Evolutionary conservation across 1,284 basidiomycete species (phyloP).

Genomic region (Anthracocystis setariae): DNA sequence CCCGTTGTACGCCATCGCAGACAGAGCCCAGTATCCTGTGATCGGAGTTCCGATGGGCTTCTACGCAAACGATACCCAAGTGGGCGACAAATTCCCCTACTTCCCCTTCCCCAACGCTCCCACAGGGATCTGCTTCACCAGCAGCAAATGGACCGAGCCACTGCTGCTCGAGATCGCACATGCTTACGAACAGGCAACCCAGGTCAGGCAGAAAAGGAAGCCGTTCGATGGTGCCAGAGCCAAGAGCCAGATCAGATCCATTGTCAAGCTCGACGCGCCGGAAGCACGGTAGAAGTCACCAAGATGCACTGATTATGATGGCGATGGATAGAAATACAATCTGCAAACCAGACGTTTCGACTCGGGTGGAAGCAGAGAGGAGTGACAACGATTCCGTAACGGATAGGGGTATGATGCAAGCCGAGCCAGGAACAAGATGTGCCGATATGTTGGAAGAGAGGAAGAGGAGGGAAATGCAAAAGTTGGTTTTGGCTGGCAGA

Average conservation of each 20-base stretch:
- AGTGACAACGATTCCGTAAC: too few species aligned
- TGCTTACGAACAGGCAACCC: conserved; percentile 76
- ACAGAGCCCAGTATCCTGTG: conserved; percentile 32
- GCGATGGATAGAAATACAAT: background rate
- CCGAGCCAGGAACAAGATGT: too few species aligned
- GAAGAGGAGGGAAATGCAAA: background rate
- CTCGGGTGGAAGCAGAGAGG: background rate
- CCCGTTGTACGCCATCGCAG: conserved; percentile 25
- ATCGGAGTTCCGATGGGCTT: conserved; percentile 41
- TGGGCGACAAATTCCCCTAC: conserved; percentile 16
- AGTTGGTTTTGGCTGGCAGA: background rate
- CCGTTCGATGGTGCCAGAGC: conserved; percentile 75
- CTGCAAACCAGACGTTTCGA: background rate
- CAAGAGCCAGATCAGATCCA: conserved; percentile 73
- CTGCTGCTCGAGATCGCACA: conserved; percentile 74
- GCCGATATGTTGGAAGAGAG: background rate
- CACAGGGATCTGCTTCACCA: conserved; percentile 75
- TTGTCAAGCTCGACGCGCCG: conserved; percentile 58
- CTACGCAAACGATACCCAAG: conserved; percentile 22
- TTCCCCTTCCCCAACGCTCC: conserved; percentile 67
- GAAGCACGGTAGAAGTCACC: background rate
- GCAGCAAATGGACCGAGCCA: conserved; percentile 75
- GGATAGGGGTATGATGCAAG: too few species aligned
- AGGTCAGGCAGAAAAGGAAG: conserved; percentile 71
- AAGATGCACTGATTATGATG: background rate